Conservation (phyloP, 148 eudicot genomes). For the Silene conica region DNA sequence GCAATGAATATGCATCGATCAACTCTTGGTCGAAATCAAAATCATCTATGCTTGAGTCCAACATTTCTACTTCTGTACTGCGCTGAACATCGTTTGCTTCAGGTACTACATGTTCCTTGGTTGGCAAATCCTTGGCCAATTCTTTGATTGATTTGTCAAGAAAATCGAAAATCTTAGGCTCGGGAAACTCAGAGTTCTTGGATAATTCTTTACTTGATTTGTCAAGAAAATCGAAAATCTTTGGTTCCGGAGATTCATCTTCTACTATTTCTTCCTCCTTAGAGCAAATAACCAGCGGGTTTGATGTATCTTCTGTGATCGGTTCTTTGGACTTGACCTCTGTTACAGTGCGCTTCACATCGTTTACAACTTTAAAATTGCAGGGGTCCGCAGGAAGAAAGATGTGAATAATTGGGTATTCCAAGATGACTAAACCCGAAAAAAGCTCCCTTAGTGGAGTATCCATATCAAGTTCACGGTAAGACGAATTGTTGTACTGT, state of each 20-base stretch:
- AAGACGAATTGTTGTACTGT: slow-evolving; percentile 67
- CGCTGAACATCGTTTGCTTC: slow-evolving; percentile 17
- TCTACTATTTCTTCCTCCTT: slow-evolving; percentile 75
- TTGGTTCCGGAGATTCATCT: slow-evolving; percentile 41
- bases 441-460: slow-evolving; percentile 55
- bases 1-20: slow-evolving; percentile 52
- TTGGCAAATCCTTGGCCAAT: slow-evolving; percentile 7
- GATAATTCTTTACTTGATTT: slow-evolving; percentile 16
- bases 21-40: slow-evolving; percentile 64
- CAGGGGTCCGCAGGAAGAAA: slow-evolving; percentile 64
- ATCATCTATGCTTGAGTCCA: slow-evolving; percentile 29
- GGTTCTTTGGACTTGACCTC: slow-evolving; percentile 31
- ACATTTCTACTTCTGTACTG: slow-evolving; percentile 26
- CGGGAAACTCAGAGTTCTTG: slow-evolving; percentile 27
- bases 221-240: slow-evolving; percentile 14
- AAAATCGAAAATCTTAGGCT: slow-evolving; percentile 13
- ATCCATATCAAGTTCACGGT: slow-evolving; percentile 56
- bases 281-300: slow-evolving; percentile 46
- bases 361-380: slow-evolving; percentile 63
- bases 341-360: slow-evolving; percentile 23
- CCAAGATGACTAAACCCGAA: slow-evolving; percentile 56
- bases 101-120: not conserved
- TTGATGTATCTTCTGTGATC: slow-evolving; percentile 24
- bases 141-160: slow-evolving; percentile 22
- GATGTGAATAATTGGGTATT: slow-evolving; percentile 77